Evolutionary conservation across 371 early-diverging fungal genomes (phyloP).

Genomic region (Circinella minor): DNA sequence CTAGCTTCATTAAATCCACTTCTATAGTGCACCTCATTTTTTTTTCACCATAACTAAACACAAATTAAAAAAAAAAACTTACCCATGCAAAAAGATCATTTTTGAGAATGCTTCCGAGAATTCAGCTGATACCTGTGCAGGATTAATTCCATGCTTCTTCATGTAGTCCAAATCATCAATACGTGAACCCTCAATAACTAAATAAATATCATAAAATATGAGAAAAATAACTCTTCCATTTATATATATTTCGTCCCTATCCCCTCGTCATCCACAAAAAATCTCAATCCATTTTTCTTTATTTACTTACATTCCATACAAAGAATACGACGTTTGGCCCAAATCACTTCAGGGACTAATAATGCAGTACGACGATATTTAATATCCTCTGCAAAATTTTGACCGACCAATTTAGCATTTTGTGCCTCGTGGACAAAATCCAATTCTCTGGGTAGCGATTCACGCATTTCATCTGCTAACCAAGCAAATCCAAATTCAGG

Average conservation of each 20-base stretch:
- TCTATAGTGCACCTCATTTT: too few relatives aligned
- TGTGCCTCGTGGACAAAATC: constrained; percentile 83
- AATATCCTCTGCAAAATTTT: constrained; percentile 60
- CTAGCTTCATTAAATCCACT: too few relatives aligned
- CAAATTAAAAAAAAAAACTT: constrained; percentile 4
- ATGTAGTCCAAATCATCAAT: constrained; percentile 82
- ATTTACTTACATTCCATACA: constrained; percentile 81
- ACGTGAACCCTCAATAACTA: constrained; percentile 72
- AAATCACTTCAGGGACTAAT: constrained; percentile 69
- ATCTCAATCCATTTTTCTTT: neutral
- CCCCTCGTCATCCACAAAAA: too few relatives aligned
- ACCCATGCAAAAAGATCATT: constrained; percentile 92
- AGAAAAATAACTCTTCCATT: too few relatives aligned
- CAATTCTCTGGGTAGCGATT: constrained; percentile 85
- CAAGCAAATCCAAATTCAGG: constrained; percentile 93
- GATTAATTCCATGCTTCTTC: constrained; percentile 69
- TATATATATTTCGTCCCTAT: too few relatives aligned
- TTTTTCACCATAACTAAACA: neutral
- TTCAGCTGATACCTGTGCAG: constrained; percentile 74
- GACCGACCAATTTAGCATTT: constrained; percentile 69
- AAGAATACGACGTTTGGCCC: constrained; percentile 69
- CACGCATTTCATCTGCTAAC: constrained; percentile 88
- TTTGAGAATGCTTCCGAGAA: constrained; percentile 81
- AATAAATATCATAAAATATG: too few relatives aligned
- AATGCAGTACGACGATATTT: constrained; percentile 42